These are phyloP conservation scores for Picea abies DNA, from an alignment of 83 land plant species.

Conservation along the genomic window DNA sequence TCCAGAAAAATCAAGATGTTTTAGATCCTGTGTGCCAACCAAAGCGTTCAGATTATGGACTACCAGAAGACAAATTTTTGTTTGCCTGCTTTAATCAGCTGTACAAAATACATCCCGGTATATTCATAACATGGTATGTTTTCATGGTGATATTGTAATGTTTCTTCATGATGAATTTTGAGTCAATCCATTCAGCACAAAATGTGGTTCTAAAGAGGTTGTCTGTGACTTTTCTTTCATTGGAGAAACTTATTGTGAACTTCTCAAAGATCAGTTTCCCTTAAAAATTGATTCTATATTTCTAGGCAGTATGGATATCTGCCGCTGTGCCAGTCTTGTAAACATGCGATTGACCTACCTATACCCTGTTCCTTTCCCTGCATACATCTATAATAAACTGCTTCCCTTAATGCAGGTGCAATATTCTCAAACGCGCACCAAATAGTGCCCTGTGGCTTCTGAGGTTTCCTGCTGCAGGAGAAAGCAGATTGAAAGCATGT, in stretches of 20 bases:
- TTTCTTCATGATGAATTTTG: not conserved
- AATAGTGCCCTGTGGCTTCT: slow-evolving; percentile 97
- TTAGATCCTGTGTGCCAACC: slow-evolving; percentile 71
- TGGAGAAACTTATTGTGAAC: not conserved
- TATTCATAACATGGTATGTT: slow-evolving; percentile 81
- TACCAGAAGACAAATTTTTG: slow-evolving; percentile 93
- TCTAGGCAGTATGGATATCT: not conserved
- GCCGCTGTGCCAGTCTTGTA: not conserved
- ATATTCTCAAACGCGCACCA: slow-evolving; percentile 91
- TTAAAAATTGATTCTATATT: slow-evolving; percentile 1
- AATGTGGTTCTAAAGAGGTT: not conserved
- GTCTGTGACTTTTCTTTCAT: too few species aligned
- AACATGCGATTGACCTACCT: not conserved
- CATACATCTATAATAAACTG: not conserved
- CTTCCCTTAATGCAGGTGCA: slow-evolving; percentile 66
- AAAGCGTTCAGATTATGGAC: slow-evolving; percentile 92
- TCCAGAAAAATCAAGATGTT: slow-evolving; percentile 94
- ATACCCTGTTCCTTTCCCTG: not conserved
- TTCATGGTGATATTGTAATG: not conserved
- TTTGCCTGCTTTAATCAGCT: slow-evolving; percentile 99
- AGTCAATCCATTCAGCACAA: not conserved
- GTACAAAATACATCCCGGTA: slow-evolving; percentile 97
- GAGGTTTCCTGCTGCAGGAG: slow-evolving; percentile 98
- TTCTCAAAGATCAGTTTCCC: not conserved
- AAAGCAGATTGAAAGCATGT: slow-evolving; percentile 90